Evolutionary conservation across 495 filamentous ascomycete genomes (phyloP).

Genomic region (Platismatia glauca): DNA sequence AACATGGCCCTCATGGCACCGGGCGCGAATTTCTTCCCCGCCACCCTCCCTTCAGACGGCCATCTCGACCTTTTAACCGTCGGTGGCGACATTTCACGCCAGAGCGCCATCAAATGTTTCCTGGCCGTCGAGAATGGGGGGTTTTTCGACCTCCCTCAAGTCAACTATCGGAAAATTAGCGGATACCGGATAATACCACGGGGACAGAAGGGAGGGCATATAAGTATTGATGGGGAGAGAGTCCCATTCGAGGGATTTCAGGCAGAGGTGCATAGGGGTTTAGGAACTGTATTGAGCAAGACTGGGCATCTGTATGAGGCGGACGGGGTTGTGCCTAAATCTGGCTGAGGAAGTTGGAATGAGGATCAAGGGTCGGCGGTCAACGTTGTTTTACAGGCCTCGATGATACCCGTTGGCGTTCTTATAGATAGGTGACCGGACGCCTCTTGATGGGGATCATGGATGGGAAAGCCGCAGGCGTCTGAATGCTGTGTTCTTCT

Average conservation of each 20-base stretch:
- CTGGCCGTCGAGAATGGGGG: conserved; percentile 55
- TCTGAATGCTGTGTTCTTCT: not conserved
- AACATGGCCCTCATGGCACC: conserved; percentile 89
- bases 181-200: conserved; percentile 79
- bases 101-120: conserved; percentile 56
- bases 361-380: not conserved
- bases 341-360: not conserved
- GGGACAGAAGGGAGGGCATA: conserved; percentile 58
- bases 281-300: conserved; percentile 77
- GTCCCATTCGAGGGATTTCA: conserved; percentile 83
- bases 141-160: conserved; percentile 70
- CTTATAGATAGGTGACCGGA: not conserved
- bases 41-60: conserved; percentile 75
- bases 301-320: conserved; percentile 65
- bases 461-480: conserved; percentile 2
- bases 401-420: conserved; percentile 14
- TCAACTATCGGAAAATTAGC: conserved; percentile 69
- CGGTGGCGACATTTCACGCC: conserved; percentile 60
- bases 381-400: not conserved
- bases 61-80: conserved; percentile 76
- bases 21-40: conserved; percentile 80
- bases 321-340: conserved; percentile 35
- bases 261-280: conserved; percentile 73
- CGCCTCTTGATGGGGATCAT: not conserved
- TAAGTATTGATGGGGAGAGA: conserved; percentile 88